phyloP scores from a whole-genome alignment of 1,284 basidiomycete genomes.

The Cryptococcus sp. region DNA sequence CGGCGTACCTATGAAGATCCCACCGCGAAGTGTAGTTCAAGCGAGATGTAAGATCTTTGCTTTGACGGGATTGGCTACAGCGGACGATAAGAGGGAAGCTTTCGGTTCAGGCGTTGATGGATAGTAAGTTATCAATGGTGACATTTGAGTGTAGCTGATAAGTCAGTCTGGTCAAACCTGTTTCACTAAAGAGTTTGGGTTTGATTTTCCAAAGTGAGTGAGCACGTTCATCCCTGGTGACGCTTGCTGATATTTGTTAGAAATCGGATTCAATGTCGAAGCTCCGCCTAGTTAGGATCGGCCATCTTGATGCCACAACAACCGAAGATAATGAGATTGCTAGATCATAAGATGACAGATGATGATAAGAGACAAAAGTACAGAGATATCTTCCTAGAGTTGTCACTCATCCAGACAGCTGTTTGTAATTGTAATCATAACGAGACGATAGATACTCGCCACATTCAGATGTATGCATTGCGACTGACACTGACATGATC shows the following conservation, averaged over 20 bases:
- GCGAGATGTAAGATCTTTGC: constrained; percentile 66
- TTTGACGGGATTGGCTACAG: constrained; percentile 84
- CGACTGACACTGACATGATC: too few relatives aligned
- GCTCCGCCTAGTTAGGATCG: too few relatives aligned
- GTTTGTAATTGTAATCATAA: too few relatives aligned
- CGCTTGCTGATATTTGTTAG: constrained; percentile 3
- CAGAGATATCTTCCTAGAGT: too few relatives aligned
- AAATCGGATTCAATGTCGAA: constrained; percentile 14
- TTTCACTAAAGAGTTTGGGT: constrained; percentile 82
- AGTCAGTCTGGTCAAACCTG: constrained; percentile 78
- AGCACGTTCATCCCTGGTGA: not conserved
- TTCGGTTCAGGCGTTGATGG: constrained; percentile 92
- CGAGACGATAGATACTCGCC: too few relatives aligned
- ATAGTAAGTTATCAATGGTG: constrained; percentile 60
- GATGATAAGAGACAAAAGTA: too few relatives aligned
- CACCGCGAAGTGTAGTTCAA: constrained; percentile 23
- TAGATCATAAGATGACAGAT: too few relatives aligned
- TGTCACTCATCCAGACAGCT: too few relatives aligned
- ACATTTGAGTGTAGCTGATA: not conserved
- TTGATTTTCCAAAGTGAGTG: constrained; percentile 65
- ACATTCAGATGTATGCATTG: too few relatives aligned
- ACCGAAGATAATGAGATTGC: too few relatives aligned
- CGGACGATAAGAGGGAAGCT: constrained; percentile 85
- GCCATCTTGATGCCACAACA: too few relatives aligned
- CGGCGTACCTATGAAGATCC: constrained; percentile 33